A percentile compares a stretch with the other conserved stretches of the same genome.
Evolutionary conservation across 2,329 filamentous ascomycete genomes (phyloP).

Genomic region (Verticillium dahliae): DNA sequence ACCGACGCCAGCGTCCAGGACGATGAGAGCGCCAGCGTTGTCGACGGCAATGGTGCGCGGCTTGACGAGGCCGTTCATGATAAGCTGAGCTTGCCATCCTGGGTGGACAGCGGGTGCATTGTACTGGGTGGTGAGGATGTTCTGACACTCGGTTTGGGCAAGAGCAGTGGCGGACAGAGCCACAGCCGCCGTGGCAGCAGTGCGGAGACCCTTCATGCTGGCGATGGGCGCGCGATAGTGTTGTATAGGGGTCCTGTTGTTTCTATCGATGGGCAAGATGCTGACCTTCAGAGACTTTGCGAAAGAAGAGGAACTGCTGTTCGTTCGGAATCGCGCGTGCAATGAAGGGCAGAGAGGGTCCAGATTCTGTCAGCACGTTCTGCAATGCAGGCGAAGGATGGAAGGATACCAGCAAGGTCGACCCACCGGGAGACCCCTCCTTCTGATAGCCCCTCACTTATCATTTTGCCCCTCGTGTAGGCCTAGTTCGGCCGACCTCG

Average conservation of each 20-base stretch:
- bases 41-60: constrained; percentile 42
- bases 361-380: not conserved
- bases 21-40: constrained; percentile 33
- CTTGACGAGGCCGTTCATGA: constrained; percentile 30
- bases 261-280: not conserved
- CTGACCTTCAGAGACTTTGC: not conserved
- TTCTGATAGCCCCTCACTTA: not conserved
- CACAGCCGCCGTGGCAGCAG: constrained; percentile 1
- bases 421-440: constrained; percentile 2
- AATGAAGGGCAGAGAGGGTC: not conserved
- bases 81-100: constrained; percentile 37
- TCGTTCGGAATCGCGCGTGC: not conserved
- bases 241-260: not conserved
- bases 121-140: constrained; percentile 26
- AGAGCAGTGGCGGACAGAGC: constrained; percentile 3
- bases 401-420: not conserved
- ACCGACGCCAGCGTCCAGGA: constrained; percentile 35
- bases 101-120: constrained; percentile 28
- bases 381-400: not conserved
- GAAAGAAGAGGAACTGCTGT: not conserved
- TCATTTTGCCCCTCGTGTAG: not conserved
- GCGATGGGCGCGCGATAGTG: not conserved
- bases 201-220: constrained; percentile 6
- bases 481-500: not conserved
- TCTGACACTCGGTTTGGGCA: constrained; percentile 21